Evolutionary conservation across 306 rosid species (phyloP).

Genomic region (Quercus glauca): DNA sequence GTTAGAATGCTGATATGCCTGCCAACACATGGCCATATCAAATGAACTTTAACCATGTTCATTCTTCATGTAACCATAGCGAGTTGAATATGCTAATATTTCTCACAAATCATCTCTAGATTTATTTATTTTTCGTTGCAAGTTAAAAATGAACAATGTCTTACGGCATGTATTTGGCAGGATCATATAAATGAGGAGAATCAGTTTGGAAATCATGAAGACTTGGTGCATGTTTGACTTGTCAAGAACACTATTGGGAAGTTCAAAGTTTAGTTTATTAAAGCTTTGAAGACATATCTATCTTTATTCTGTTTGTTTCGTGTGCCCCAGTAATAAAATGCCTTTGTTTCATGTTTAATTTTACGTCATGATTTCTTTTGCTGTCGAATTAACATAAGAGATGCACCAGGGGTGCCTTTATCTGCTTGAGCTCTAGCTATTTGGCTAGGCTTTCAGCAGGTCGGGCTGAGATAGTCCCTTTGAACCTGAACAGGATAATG

Average conservation of each 20-base stretch:
- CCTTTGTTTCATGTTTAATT: not conserved
- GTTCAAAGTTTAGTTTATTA: conserved; percentile 48
- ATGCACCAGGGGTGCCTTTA: conserved; percentile 99
- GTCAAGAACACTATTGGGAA: conserved; percentile 35
- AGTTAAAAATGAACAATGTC: conserved; percentile 15
- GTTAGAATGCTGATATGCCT: not conserved
- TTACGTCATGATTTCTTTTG: conserved; percentile 6
- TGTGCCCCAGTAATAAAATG: conserved; percentile 48
- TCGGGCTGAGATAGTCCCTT: conserved; percentile 99
- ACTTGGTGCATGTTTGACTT: conserved; percentile 31
- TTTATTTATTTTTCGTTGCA: not conserved
- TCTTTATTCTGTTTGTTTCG: conserved; percentile 20
- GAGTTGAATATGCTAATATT: not conserved
- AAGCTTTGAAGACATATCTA: conserved; percentile 25
- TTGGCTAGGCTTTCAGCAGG: conserved; percentile 50
- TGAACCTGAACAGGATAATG: conserved; percentile 99
- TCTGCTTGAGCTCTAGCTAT: conserved; percentile 54
- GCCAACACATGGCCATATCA: not conserved
- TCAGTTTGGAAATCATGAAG: conserved; percentile 34
- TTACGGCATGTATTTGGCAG: conserved; percentile 39
- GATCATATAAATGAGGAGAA: conserved; percentile 28
- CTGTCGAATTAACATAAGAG: conserved; percentile 50
- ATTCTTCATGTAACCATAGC: not conserved
- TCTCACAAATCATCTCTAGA: not conserved
- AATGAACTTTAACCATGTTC: not conserved